A percentile compares a stretch with the other conserved stretches of the same genome.
Conservation (phyloP, 192 early-diverging fungal species). For the Coemansia sp. region DNA sequence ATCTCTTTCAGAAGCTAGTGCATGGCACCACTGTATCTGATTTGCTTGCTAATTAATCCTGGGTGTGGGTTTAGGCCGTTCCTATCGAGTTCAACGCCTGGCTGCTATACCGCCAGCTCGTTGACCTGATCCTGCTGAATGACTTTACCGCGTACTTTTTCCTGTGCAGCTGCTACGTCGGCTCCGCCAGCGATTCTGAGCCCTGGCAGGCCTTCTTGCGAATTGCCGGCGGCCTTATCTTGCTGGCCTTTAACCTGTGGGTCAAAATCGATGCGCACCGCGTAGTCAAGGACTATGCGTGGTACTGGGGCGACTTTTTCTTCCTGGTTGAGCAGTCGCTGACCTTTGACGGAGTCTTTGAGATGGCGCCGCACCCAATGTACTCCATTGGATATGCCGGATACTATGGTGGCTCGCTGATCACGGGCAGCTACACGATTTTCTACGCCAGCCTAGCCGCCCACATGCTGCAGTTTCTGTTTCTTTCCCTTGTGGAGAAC, state of each 20-base stretch:
- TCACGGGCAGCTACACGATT: constrained; percentile 88
- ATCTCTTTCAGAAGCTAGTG: constrained; percentile 19
- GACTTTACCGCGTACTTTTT: constrained; percentile 90
- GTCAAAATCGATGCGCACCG: constrained; percentile 94
- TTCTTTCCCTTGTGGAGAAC: constrained; percentile 88
- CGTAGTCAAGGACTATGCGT: constrained; percentile 95
- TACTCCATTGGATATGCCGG: constrained; percentile 97
- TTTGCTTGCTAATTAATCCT: background rate
- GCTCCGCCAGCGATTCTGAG: constrained; percentile 59
- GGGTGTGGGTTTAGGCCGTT: constrained; percentile 36
- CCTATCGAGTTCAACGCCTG: constrained; percentile 97
- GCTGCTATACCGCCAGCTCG: constrained; percentile 91
- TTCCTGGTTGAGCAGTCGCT: constrained; percentile 89
- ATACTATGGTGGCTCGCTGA: constrained; percentile 91
- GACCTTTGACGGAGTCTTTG: constrained; percentile 91
- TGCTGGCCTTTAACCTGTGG: constrained; percentile 92
- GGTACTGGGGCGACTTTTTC: constrained; percentile 99
- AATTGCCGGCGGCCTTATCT: constrained; percentile 70
- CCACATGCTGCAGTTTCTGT: constrained; percentile 85
- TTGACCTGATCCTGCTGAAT: constrained; percentile 90
- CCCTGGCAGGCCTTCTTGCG: constrained; percentile 66
- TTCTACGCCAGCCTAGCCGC: constrained; percentile 86
- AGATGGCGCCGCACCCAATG: constrained; percentile 98
- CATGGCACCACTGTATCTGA: background rate
- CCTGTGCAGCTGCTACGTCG: constrained; percentile 74